Conservation (phyloP, 2,329 filamentous ascomycete species). For the Penicillium sp. region DNA sequence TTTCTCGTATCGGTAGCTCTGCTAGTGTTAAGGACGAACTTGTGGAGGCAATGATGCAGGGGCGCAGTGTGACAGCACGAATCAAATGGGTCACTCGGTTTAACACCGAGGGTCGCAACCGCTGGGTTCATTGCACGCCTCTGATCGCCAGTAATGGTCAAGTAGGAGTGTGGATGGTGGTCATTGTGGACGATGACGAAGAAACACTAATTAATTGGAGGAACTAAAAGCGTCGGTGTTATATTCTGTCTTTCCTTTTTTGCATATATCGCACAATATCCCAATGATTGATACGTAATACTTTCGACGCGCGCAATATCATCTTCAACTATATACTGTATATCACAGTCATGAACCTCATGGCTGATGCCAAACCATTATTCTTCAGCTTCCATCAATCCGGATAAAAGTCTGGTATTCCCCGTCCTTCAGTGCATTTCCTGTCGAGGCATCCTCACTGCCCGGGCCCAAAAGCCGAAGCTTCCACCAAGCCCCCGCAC, state of each 20-base stretch:
- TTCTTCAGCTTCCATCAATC: constrained; percentile 1
- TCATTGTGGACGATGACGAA: constrained; percentile 67
- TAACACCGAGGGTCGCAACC: constrained; percentile 59
- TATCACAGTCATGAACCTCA: no score
- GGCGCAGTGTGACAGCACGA: constrained; percentile 71
- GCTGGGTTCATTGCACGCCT: constrained; percentile 78
- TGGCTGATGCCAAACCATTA: no score
- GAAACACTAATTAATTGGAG: constrained; percentile 17
- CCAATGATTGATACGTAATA: neutral
- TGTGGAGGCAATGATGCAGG: constrained; percentile 62
- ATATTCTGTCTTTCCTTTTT: neutral
- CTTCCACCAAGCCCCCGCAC: constrained; percentile 4
- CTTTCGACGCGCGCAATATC: no score
- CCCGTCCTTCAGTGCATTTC: neutral
- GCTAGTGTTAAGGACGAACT: constrained; percentile 55
- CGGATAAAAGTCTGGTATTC: constrained; percentile 8
- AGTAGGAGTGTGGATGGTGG: constrained; percentile 77
- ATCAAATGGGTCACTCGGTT: constrained; percentile 65
- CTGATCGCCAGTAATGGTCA: constrained; percentile 65
- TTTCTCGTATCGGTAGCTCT: constrained; percentile 48
- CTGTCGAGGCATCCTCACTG: constrained; percentile 4
- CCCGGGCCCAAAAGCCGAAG: constrained; percentile 4
- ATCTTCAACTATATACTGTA: no score
- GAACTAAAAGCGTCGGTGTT: neutral
- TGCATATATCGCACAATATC: neutral